Percentiles rank a stretch among this genome's conserved stretches.
Conservation (phyloP, 2,329 filamentous ascomycete species). For the Hymenoscyphus infarciens region DNA sequence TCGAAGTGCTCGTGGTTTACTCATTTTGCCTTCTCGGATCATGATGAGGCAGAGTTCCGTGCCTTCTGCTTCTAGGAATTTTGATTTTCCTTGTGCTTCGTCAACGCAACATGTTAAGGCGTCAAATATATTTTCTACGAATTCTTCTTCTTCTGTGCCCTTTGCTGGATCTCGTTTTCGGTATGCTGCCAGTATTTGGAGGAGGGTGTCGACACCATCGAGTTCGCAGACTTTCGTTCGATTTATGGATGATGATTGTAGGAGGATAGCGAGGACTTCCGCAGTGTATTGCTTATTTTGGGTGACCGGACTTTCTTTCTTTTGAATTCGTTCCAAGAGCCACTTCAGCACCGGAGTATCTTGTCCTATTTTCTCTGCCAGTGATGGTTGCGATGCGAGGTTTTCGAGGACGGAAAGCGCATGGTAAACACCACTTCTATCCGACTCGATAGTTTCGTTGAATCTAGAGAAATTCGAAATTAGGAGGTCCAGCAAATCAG, state of each 20-base stretch:
- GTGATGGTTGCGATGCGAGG: slow-evolving; percentile 65
- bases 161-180: slow-evolving; percentile 81
- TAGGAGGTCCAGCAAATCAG: slow-evolving; percentile 70
- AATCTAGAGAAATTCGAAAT: slow-evolving; percentile 76
- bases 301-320: slow-evolving; percentile 62
- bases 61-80: slow-evolving; percentile 86
- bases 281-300: slow-evolving; percentile 97
- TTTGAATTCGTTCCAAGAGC: slow-evolving; percentile 72
- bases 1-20: slow-evolving; percentile 72
- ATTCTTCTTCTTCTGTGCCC: slow-evolving; percentile 88
- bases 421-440: slow-evolving; percentile 83
- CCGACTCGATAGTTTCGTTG: slow-evolving; percentile 70
- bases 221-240: slow-evolving; percentile 58
- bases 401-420: slow-evolving; percentile 81
- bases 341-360: slow-evolving; percentile 68
- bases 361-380: slow-evolving; percentile 68
- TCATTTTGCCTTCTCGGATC: slow-evolving; percentile 82
- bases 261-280: slow-evolving; percentile 84
- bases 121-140: slow-evolving; percentile 91
- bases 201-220: slow-evolving; percentile 72
- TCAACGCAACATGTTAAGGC: slow-evolving; percentile 77
- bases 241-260: slow-evolving; percentile 70
- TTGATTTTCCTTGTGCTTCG: slow-evolving; percentile 68
- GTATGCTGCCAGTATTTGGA: slow-evolving; percentile 82
- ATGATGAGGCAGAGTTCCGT: slow-evolving; percentile 90